Percentiles rank a stretch among this genome's conserved stretches.
Evolutionary conservation across 2,329 filamentous ascomycete species (phyloP).

Genomic region (Fusarium sororula): DNA sequence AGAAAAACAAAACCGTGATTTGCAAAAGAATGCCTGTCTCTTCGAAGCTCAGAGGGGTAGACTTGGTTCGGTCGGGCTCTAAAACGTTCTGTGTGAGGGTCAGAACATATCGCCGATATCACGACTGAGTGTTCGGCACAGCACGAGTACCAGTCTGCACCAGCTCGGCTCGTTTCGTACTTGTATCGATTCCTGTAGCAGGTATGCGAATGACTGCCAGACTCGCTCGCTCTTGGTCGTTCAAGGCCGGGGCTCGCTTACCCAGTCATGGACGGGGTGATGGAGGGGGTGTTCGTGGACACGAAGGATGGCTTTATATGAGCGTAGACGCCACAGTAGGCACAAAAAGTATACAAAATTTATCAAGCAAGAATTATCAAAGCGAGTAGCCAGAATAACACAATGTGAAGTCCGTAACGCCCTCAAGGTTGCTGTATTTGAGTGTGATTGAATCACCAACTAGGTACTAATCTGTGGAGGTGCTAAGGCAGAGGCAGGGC

Average conservation of each 20-base stretch:
- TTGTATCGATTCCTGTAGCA: conserved; percentile 8
- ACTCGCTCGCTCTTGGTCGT: conserved; percentile 33
- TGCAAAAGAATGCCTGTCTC: conserved; percentile 5
- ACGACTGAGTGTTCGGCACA: conserved; percentile 32
- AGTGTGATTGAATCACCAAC: conserved; percentile 42
- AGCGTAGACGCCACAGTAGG: not conserved
- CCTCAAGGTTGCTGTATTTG: conserved; percentile 13
- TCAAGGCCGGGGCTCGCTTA: conserved; percentile 37
- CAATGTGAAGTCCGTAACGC: conserved; percentile 15
- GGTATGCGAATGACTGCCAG: conserved; percentile 18
- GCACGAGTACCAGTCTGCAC: conserved; percentile 3
- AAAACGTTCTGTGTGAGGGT: conserved; percentile 41
- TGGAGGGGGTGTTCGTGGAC: conserved; percentile 27
- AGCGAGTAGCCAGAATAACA: not conserved
- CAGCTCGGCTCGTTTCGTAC: conserved; percentile 5
- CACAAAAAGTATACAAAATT: conserved; percentile 8
- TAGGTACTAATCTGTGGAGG: conserved; percentile 37
- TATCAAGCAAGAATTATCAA: not conserved
- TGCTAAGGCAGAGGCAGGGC: conserved; percentile 34
- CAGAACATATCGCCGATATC: conserved; percentile 35
- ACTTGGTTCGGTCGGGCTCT: conserved; percentile 42
- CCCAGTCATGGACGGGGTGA: conserved; percentile 38
- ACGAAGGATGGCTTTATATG: conserved; percentile 30
- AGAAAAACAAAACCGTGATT: conserved; percentile 19
- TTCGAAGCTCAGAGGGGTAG: conserved; percentile 24